Evolutionary conservation across 2,329 filamentous ascomycete species (phyloP), one percentile per base, ranked within the genome.

Genomic region (Aureobasidium melanogenum): DNA sequence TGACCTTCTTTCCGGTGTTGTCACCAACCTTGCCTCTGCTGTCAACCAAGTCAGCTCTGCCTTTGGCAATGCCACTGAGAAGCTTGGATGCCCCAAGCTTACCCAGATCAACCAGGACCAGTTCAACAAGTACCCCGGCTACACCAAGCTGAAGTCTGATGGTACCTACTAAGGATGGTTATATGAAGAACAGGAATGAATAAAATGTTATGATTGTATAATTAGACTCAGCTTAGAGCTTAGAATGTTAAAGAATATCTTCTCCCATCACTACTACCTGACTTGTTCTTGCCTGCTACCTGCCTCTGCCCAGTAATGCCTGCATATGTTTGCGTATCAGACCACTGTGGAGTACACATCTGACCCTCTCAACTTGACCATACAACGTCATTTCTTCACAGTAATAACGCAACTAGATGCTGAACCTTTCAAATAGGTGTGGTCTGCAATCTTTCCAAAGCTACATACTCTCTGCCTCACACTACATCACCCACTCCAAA

Each of bases 1-100:
- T 1, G 78, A 79, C 67, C 65, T 77, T 0, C 63, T 79, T 1
- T 72, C 71, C 2, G 71, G 71, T 1, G 32, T 79, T 5, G 74
- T 77, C 54, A 64, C 65, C 0, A 69, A 72, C 22, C 56, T 78
- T 28, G 64, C 64, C 9, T 61, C 65, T 1, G 68, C 75, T 8
- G 59, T 74, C 30, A 61, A 71, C 62, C 64, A 75, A 51, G 46
- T 77, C 58, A 73, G 68, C n/a, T 63, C 69, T 12, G 70, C 70
- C 14, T 48, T 78, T n/a, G 63, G 47, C 24, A 47, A 48, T 14
- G 62, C 62, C 9, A 54, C 63, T 14, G 50, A 51, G 28, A 47
- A 43, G 22, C 64, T 72, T 3, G 63, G 65, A 24, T 72, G 70
- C 57, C 69, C 69, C 12, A 61, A 67, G 56, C 52, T 71, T 9